phyloP scores from a whole-genome alignment of 163 green algal species.

The Chlorella variabilis region DNA sequence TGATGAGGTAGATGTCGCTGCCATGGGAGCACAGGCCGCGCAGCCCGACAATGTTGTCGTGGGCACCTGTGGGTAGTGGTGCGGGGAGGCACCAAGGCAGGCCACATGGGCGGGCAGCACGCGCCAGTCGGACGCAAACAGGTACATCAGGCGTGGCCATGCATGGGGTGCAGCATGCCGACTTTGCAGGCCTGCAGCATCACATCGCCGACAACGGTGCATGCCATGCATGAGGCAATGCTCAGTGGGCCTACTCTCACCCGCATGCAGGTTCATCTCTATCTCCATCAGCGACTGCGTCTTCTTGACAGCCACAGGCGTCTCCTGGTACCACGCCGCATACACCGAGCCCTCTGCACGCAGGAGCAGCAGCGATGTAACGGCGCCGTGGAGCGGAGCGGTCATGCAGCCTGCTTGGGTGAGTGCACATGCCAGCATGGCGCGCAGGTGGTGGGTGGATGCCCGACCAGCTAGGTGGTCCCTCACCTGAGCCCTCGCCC shows the following conservation, averaged over 20 bases:
- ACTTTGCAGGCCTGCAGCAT: too few species aligned
- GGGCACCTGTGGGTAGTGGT: constrained; percentile 40
- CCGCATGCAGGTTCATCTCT: constrained; percentile 56
- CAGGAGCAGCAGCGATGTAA: neutral
- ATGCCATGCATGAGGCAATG: too few species aligned
- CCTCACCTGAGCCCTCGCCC: constrained; percentile 50
- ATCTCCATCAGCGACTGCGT: constrained; percentile 53
- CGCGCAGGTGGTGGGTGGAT: too few species aligned
- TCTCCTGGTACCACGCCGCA: constrained; percentile 68
- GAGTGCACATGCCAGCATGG: neutral
- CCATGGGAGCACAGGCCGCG: constrained; percentile 58
- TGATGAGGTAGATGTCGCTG: constrained; percentile 61
- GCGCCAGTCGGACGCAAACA: too few species aligned
- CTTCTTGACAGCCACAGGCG: constrained; percentile 72
- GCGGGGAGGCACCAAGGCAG: neutral
- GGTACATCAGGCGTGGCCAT: too few species aligned
- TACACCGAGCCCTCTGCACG: constrained; percentile 66
- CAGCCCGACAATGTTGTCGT: constrained; percentile 75
- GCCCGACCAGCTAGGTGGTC: too few species aligned
- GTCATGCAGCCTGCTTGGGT: neutral
- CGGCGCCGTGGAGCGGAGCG: neutral
- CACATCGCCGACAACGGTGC: too few species aligned
- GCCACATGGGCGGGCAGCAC: too few species aligned
- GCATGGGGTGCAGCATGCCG: too few species aligned
- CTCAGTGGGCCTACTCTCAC: too few species aligned